Evolutionary conservation across 345 rosid genomes (phyloP).

Genomic region (Salix dunnii): DNA sequence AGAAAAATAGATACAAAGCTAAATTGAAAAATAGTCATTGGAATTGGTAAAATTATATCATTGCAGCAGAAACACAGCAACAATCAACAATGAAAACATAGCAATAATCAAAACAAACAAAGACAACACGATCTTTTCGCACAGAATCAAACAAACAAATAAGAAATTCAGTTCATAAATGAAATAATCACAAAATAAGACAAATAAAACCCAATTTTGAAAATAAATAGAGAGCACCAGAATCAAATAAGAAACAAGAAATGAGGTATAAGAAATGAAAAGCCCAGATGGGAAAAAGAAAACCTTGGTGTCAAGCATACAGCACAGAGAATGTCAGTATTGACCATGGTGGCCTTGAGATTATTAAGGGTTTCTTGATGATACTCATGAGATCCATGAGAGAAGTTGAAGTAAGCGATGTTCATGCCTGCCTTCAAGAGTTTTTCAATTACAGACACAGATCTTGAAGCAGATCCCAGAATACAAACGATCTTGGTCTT

Average conservation of each 20-base stretch:
- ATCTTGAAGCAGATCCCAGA: conserved; percentile 85
- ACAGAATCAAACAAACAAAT: not conserved
- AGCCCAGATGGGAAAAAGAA: not conserved
- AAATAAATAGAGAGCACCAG: not conserved
- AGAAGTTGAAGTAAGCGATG: conserved; percentile 59
- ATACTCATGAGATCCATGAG: conserved; percentile 91
- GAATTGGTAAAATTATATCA: too few species aligned
- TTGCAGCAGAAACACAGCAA: too few species aligned
- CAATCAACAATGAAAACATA: too few species aligned
- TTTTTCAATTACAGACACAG: conserved; percentile 75
- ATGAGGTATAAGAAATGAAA: not conserved
- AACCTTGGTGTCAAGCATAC: conserved; percentile 98
- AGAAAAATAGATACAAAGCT: too few species aligned
- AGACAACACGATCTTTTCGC: too few species aligned
- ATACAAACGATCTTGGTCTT: conserved; percentile 97
- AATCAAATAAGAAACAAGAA: not conserved
- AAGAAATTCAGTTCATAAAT: not conserved
- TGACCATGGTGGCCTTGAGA: conserved; percentile 74
- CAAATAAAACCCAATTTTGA: not conserved
- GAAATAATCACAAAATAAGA: not conserved
- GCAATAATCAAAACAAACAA: too few species aligned
- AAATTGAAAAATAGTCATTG: too few species aligned
- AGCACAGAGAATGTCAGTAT: conserved; percentile 86
- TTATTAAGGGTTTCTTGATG: conserved; percentile 93
- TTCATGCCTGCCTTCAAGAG: conserved; percentile 77